Evolutionary conservation across 768 basidiomycete species (phyloP).

Genomic region (Postia placenta): DNA sequence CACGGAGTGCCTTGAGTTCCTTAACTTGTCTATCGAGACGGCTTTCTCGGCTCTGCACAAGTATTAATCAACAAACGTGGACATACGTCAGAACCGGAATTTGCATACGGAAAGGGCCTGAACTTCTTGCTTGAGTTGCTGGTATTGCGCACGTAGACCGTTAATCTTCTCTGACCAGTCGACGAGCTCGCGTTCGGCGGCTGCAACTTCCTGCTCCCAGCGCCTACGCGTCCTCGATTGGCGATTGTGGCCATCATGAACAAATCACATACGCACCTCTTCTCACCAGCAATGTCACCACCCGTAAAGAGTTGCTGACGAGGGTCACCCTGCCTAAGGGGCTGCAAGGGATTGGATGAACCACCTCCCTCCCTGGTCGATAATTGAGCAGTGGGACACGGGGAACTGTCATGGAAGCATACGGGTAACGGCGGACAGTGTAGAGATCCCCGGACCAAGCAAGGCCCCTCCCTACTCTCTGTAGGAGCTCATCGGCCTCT

Average conservation of each 20-base stretch:
- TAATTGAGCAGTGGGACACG: neutral
- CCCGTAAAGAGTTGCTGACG: conserved; percentile 47
- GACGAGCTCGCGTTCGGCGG: conserved; percentile 33
- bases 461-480: conserved; percentile 33
- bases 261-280: conserved; percentile 30
- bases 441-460: conserved; percentile 64
- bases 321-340: conserved; percentile 27
- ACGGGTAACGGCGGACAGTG: conserved; percentile 61
- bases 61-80: neutral
- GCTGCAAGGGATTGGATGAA: conserved; percentile 36
- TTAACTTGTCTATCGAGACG: neutral
- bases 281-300: conserved; percentile 41
- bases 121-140: conserved; percentile 22
- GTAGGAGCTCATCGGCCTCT: conserved; percentile 53
- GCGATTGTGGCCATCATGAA: neutral
- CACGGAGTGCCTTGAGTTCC: conserved; percentile 27
- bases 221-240: conserved; percentile 32
- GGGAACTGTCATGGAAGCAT: conserved; percentile 19
- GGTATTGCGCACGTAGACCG: conserved; percentile 26
- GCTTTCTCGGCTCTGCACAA: conserved; percentile 8
- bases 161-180: conserved; percentile 22
- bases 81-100: neutral
- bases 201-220: conserved; percentile 34
- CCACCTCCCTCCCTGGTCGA: conserved; percentile 61
- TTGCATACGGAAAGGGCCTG: conserved; percentile 14